Evolutionary conservation across 2,329 filamentous ascomycete genomes (phyloP).

Genomic region (Ophiocordyceps australis): DNA sequence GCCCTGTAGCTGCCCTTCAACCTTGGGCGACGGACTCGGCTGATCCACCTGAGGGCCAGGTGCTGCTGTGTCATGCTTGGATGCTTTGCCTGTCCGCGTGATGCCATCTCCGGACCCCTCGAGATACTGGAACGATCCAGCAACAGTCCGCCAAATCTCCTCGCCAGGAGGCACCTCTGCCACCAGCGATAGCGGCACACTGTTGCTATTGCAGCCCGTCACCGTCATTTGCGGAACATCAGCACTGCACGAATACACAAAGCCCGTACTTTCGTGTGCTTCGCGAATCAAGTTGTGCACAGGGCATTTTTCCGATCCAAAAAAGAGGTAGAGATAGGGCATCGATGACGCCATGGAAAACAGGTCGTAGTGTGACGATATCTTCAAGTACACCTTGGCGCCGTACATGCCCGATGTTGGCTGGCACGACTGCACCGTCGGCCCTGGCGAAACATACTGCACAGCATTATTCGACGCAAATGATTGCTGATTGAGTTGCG

Average conservation of each 20-base stretch:
- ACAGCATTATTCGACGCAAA: slow-evolving; percentile 44
- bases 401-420: slow-evolving; percentile 52
- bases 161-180: slow-evolving; percentile 33
- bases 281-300: slow-evolving; percentile 42
- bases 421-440: slow-evolving; percentile 50
- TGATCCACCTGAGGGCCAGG: slow-evolving; percentile 18
- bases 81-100: slow-evolving; percentile 17
- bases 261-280: slow-evolving; percentile 38
- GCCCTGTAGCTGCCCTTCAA: slow-evolving; percentile 16
- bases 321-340: slow-evolving; percentile 47
- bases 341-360: slow-evolving; percentile 32
- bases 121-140: slow-evolving; percentile 29
- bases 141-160: slow-evolving; percentile 29
- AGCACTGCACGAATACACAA: slow-evolving; percentile 53
- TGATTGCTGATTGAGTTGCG: slow-evolving; percentile 34
- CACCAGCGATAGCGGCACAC: slow-evolving; percentile 35
- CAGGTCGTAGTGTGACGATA: slow-evolving; percentile 61
- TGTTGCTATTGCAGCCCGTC: slow-evolving; percentile 29
- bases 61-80: slow-evolving; percentile 17
- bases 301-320: slow-evolving; percentile 56
- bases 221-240: slow-evolving; percentile 46
- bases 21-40: slow-evolving; percentile 22
- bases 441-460: slow-evolving; percentile 42
- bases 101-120: slow-evolving; percentile 27
- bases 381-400: slow-evolving; percentile 54